Evolutionary conservation across 139 green algal genomes (phyloP), one percentile per base, ranked within the genome.

Genomic region (Pedinophyceae sp.): DNA sequence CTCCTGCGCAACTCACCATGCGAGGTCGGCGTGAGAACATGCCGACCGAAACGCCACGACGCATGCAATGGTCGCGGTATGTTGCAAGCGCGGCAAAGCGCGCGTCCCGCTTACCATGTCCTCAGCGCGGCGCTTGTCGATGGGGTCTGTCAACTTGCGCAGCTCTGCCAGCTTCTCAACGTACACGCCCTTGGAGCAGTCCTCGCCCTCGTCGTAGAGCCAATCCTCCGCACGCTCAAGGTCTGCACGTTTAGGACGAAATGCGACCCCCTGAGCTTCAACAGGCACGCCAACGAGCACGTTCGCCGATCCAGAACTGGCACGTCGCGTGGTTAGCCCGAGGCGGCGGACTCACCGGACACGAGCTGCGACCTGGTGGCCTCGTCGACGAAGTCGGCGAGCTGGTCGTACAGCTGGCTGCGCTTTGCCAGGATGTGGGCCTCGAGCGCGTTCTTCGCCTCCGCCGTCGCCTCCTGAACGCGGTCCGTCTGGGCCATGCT

Each of bases 131-230:
- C 84, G 63, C 27, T 46, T 27, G 68, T 80, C 79, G 7, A 93
- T 72, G 27, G 83, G 78, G 15, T 72, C 76, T 2, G 78, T 82
- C 58, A 82, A 60, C 43, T 58, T 48, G 23, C 47, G 46, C 28
- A 96, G 69, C 68, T 93, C 87, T 6, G 75, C 71, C 52, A 97
- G 80, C 73, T 95, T 95, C 18, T 65, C 66, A 23, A 80, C 55
- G 63, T 97, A 96, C 41, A 92, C 84, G 16, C 69, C 78, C 70
- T 94, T 95, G 39, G 57, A 80, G 66, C 82, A 73, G 63, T 97
- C 84, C 75, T 98, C 91, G 7, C 91, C 91, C 48, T 98, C 91
- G 3, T 97, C 91, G 50, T 98, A 98, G 66, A 98, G 73, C 91
- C 91, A 98, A 67, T 97, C 84, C 79, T 98, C 84, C 51, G 59